Conservation (phyloP, 768 basidiomycete species). For the Kwoniella dejecticola region DNA sequence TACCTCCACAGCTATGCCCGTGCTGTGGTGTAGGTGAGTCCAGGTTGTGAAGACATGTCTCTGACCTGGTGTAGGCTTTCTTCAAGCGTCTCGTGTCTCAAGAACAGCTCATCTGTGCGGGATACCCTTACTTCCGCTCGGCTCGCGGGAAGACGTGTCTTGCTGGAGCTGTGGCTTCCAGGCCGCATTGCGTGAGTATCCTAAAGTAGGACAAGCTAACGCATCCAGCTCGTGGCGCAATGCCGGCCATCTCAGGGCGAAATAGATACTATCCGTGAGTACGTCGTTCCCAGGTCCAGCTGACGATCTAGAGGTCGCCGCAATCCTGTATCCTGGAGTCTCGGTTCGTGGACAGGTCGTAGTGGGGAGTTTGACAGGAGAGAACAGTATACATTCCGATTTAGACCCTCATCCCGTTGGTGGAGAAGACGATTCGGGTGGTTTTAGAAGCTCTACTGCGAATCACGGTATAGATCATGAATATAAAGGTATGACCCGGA, state of each 20-base stretch:
- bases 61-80: constrained; percentile 1
- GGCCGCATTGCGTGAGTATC: constrained; percentile 24
- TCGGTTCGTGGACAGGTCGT: constrained; percentile 23
- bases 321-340: constrained; percentile 21
- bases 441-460: constrained; percentile 9
- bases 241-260: not conserved
- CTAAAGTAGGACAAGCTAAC: not conserved
- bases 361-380: constrained; percentile 26
- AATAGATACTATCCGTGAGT: constrained; percentile 33
- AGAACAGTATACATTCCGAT: constrained; percentile 33
- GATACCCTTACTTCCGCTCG: constrained; percentile 33
- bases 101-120: constrained; percentile 39
- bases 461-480: no score
- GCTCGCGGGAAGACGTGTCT: constrained; percentile 19
- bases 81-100: constrained; percentile 13
- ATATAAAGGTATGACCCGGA: no score
- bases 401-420: constrained; percentile 15
- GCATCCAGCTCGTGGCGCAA: not conserved
- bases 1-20: constrained; percentile 17
- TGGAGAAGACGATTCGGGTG: constrained; percentile 19
- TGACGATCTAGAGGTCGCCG: constrained; percentile 25
- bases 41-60: not conserved
- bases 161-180: constrained; percentile 31
- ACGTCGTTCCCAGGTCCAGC: not conserved
- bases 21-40: constrained; percentile 21